Percentiles rank a stretch among this genome's conserved stretches.
Conservation (phyloP, 768 basidiomycete species). For the Multifurca ochricompacta region DNA sequence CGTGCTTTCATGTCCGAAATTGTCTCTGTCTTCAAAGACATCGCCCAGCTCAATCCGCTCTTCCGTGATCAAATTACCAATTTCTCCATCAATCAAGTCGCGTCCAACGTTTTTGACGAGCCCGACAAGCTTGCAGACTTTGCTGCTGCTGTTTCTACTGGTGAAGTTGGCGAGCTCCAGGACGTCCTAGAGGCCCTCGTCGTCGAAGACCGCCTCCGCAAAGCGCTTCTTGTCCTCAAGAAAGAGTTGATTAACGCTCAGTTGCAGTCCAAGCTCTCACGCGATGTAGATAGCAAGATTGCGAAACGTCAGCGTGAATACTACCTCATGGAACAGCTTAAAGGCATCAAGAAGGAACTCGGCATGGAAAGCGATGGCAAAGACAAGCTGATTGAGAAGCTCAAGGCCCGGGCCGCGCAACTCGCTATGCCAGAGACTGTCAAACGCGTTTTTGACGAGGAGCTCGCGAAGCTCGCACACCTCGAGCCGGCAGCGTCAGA, state of each 20-base stretch:
- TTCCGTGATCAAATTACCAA: constrained; percentile 98
- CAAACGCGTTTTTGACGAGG: constrained; percentile 93
- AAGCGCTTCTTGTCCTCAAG: constrained; percentile 87
- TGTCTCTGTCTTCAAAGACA: constrained; percentile 96
- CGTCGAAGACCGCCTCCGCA: constrained; percentile 84
- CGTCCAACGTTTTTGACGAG: constrained; percentile 92
- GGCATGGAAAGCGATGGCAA: constrained; percentile 95
- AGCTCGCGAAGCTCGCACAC: constrained; percentile 80
- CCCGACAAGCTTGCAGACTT: constrained; percentile 97
- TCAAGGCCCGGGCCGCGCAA: constrained; percentile 72
- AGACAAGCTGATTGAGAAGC: constrained; percentile 89
- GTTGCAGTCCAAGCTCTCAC: constrained; percentile 83
- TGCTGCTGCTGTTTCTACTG: constrained; percentile 89
- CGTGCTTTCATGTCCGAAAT: constrained; percentile 96
- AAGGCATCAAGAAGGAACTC: constrained; percentile 92
- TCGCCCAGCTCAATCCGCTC: constrained; percentile 91
- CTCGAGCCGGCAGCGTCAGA: constrained; percentile 89
- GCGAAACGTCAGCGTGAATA: constrained; percentile 92
- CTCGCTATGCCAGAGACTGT: constrained; percentile 88
- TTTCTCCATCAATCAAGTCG: constrained; percentile 88
- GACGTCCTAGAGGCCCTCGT: constrained; percentile 83
- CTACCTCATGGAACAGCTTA: constrained; percentile 94
- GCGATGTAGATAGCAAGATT: constrained; percentile 92
- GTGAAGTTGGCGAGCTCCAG: constrained; percentile 89
- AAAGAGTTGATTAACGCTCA: constrained; percentile 98